These are phyloP conservation scores for Neurospora tetraspora DNA, from an alignment of 495 filamentous ascomycete genomes.

Conservation along the genomic window DNA sequence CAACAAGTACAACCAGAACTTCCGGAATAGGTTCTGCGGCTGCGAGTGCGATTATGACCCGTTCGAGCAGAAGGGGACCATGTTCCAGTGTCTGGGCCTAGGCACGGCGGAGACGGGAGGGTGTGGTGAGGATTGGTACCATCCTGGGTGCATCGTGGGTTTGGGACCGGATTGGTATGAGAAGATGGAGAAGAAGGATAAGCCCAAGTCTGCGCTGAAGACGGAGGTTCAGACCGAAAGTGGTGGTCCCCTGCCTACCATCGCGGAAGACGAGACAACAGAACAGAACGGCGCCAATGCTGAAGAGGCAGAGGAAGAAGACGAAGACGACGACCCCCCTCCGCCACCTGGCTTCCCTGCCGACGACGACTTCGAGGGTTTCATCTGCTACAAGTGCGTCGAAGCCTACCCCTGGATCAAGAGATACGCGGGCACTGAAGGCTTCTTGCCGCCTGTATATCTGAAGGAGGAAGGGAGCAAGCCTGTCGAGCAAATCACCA, in stretches of 20 bases:
- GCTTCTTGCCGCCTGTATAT: constrained; percentile 68
- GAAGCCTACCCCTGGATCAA: constrained; percentile 89
- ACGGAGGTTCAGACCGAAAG: neutral
- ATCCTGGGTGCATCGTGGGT: constrained; percentile 88
- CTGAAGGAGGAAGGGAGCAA: constrained; percentile 8
- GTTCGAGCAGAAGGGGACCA: constrained; percentile 84
- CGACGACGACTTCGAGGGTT: constrained; percentile 78
- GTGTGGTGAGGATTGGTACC: constrained; percentile 99
- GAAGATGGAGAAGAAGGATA: constrained; percentile 33
- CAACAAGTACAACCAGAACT: constrained; percentile 94
- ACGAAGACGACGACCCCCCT: constrained; percentile 41
- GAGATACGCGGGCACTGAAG: constrained; percentile 69
- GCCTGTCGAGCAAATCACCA: constrained; percentile 4
- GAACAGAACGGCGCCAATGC: constrained; percentile 14
- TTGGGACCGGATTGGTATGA: constrained; percentile 51
- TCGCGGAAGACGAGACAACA: constrained; percentile 24
- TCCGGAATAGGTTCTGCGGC: constrained; percentile 82
- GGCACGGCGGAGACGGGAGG: constrained; percentile 70
- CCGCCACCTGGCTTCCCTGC: constrained; percentile 75
- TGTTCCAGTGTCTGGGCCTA: constrained; percentile 94
- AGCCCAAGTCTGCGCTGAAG: constrained; percentile 9
- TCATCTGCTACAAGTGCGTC: constrained; percentile 91
- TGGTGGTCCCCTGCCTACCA: constrained; percentile 23
- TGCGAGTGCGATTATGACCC: constrained; percentile 81
- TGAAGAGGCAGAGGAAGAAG: constrained; percentile 17